Percentiles rank a stretch among this genome's conserved stretches.
Conservation (phyloP, 73 alveolate genomes). For the Urostyla sp. region DNA sequence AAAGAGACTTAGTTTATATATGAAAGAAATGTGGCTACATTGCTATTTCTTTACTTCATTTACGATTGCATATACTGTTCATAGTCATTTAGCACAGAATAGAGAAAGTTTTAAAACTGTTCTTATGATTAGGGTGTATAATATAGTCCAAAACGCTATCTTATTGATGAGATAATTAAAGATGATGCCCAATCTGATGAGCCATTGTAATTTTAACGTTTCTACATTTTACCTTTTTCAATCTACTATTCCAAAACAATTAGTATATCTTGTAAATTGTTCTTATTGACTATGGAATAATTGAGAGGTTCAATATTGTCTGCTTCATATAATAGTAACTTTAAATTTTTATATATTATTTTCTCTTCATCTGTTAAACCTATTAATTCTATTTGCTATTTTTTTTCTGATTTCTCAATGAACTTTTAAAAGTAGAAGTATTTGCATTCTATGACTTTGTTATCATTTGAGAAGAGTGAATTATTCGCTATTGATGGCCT, state of each 20-base stretch:
- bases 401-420: conserved; percentile 5
- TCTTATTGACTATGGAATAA: conserved; percentile 15
- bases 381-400: conserved; percentile 12
- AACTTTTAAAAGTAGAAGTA: conserved; percentile 41
- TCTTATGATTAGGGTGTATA: conserved; percentile 16
- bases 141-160: conserved; percentile 4
- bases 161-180: conserved; percentile 14
- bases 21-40: conserved; percentile 3
- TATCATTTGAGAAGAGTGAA: neutral
- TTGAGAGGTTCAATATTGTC: conserved; percentile 19
- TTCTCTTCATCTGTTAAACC: conserved; percentile 36
- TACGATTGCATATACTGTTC: conserved; percentile 33
- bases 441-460: neutral
- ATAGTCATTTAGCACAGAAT: conserved; percentile 31
- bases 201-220: conserved; percentile 3
- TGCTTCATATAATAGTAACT: conserved; percentile 27
- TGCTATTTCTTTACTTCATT: conserved; percentile 25
- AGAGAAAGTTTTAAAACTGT: conserved; percentile 16
- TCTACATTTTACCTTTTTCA: conserved; percentile 28
- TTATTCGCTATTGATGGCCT: neutral
- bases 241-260: conserved; percentile 8
- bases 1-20: neutral
- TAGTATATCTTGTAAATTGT: conserved; percentile 9
- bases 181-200: conserved; percentile 36
- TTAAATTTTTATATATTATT: conserved; percentile 7